Base-by-base conservation (phyloP, 2,329 filamentous ascomycete species). In the Fusarium decemcellulare region DNA sequence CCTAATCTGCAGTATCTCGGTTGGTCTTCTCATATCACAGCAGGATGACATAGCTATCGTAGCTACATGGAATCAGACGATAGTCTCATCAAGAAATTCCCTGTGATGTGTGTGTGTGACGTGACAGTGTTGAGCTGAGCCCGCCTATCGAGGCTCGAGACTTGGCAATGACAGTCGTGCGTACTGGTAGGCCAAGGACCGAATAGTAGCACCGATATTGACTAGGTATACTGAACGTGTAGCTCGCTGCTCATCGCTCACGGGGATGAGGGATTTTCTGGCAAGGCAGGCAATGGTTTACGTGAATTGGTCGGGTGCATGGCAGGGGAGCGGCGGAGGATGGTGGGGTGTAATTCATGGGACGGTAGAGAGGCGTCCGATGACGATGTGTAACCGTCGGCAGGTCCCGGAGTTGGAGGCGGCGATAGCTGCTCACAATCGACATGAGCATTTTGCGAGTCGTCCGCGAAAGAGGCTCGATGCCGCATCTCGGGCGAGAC, bases 211-310 rank as follows among this genome's bases (percentile, higher is more conserved):
- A 23, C 23, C 23, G 23, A 23, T 23, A 23, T 23, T 23, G 23
- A 23, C 23, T 23, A 23, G 23, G 23, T 23, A 23, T 23, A 23
- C 23, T 23, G 23, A 23, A 23, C 23, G 23, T 23, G 23, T 23
- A 23, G 23, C 23, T 23, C 23, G 23, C 54, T 42, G 42, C 36
- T 18, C 6, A 11, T 36, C 23, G 23, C 23, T 51, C 52, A 75
- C 18, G 72, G 72, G 11, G 74, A 76, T 23, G 74, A 68, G 29
- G 76, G 74, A 59, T 82, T 77, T 66, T 81, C 78, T 5, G 81
- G 82, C 42, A 84, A 73, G 27, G 81, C 80, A 51, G 81, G 84
- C 3, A 86, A 73, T 4, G 83, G 83, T 61, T 85, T 85, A 39
- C 82, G 79, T 12, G 76, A 68, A 27, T 71, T 75, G 10, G 59